Evolutionary conservation across 2,329 filamentous ascomycete species (phyloP).

Genomic region (Aspergillus sp.): DNA sequence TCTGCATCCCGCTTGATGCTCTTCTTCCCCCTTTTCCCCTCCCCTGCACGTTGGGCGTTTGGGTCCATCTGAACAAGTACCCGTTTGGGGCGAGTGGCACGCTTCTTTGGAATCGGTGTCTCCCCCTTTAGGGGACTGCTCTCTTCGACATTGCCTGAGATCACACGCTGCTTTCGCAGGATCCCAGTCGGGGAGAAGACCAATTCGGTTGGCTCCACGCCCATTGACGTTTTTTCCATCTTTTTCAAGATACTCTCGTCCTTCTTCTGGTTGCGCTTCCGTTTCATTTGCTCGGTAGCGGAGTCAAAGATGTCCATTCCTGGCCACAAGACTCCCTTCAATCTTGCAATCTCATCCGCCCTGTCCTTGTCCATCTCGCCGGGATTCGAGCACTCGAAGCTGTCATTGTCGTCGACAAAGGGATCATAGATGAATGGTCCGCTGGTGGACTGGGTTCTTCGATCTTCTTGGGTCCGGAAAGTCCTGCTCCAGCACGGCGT

Average conservation of each 20-base stretch:
- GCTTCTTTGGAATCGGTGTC: slow-evolving; percentile 45
- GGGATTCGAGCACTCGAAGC: slow-evolving; percentile 24
- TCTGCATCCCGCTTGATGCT: slow-evolving; percentile 14
- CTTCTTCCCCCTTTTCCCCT: slow-evolving; percentile 32
- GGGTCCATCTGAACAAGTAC: slow-evolving; percentile 37
- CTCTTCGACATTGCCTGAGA: slow-evolving; percentile 55
- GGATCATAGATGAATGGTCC: slow-evolving; percentile 24
- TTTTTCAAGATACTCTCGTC: slow-evolving; percentile 49
- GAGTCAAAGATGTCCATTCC: slow-evolving; percentile 59
- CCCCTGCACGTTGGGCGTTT: slow-evolving; percentile 37
- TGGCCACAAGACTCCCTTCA: slow-evolving; percentile 55
- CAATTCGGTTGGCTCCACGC: slow-evolving; percentile 52
- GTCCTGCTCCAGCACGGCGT: slow-evolving; percentile 20
- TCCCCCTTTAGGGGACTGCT: slow-evolving; percentile 52
- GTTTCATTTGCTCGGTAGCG: slow-evolving; percentile 53
- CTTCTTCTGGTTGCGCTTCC: slow-evolving; percentile 57
- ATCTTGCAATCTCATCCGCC: slow-evolving; percentile 44
- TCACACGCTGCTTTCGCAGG: slow-evolving; percentile 49
- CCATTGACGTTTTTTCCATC: slow-evolving; percentile 52
- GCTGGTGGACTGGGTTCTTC: slow-evolving; percentile 3
- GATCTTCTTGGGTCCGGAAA: slow-evolving; percentile 7
- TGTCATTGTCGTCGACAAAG: slow-evolving; percentile 26
- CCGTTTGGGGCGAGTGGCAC: slow-evolving; percentile 36
- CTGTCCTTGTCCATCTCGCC: slow-evolving; percentile 34
- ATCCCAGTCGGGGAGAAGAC: slow-evolving; percentile 52